Conservation (phyloP, 257 asterid genomes). For the Rhazya stricta region DNA sequence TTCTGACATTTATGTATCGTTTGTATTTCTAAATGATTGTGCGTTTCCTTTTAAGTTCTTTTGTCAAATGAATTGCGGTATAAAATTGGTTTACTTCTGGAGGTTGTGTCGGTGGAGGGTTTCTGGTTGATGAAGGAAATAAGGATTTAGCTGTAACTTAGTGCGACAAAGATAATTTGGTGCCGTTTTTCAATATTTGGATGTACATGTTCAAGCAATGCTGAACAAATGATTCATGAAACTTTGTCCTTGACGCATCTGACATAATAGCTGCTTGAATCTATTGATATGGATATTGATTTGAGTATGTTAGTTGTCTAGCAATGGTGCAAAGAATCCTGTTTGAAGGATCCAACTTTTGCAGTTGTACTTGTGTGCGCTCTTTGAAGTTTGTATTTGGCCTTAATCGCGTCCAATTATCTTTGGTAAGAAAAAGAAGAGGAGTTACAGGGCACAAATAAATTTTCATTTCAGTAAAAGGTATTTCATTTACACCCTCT, state of each 20-base stretch:
- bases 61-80: not conserved
- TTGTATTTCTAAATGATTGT: not conserved
- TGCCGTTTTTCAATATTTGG: not conserved
- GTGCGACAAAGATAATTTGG: not conserved
- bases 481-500: not conserved
- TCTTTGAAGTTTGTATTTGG: not conserved
- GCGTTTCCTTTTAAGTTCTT: not conserved
- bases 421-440: not conserved
- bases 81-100: not conserved
- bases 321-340: not conserved
- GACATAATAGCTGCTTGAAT: not conserved
- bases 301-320: not conserved
- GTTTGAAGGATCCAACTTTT: not conserved
- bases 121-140: not conserved
- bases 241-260: not conserved
- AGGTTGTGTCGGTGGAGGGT: not conserved
- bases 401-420: not conserved
- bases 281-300: not conserved
- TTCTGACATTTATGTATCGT: not conserved
- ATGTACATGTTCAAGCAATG: not conserved
- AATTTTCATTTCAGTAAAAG: not conserved
- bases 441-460: not conserved
- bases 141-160: not conserved
- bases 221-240: not conserved
- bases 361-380: not conserved